Base-by-base conservation (phyloP, 257 asterid genomes). In the Salvia splendens region DNA sequence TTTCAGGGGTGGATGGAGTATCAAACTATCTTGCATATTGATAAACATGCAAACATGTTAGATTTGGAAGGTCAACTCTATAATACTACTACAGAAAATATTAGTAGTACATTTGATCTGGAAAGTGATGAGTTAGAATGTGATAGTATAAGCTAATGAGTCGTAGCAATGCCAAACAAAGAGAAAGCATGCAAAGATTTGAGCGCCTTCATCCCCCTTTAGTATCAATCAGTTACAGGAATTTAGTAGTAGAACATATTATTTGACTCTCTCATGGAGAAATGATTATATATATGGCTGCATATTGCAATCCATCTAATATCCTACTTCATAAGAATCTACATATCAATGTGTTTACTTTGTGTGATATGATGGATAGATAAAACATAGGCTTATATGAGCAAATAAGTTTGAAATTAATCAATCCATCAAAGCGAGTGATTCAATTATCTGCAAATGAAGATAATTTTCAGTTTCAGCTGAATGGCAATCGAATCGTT, bases 191-290 rank as follows among this genome's bases (percentile, higher is more conserved):
- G 45, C 45, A 40, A 40, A 40, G 11, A 8, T 40, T 40, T 40
- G 45, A 7, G 11, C 45, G 11, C 30, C 30, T 7, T 7, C 11
- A 7, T 32, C 7, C 28, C 11, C 5, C 30, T 51, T 12, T 8
- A 56, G 45, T 32, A 12, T 56, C 62, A 30, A 51, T 56, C 62
- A 56, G 62, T 33, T 35, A 40, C 6, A 48, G 54, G 28, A 48
- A 48, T 50, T 16, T 16, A 10, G 56, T 16, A 10, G 56, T 50
- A 50, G 56, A 16, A 6, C 1, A 46, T 12, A 43, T 43, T 43
- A 5, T 17, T 17, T 0, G 20, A 17, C 38, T 24, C 38, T 48
- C 28, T 48, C 54, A 48, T 15, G 2, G 24, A 48, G 24, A 48
- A 5, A 5, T 48, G 24, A 48, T 48, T 9, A 48, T 48, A 12